These are phyloP conservation scores for Creolimax fragrantissima DNA, from an alignment of 78 protist genomes.

Conservation along the genomic window DNA sequence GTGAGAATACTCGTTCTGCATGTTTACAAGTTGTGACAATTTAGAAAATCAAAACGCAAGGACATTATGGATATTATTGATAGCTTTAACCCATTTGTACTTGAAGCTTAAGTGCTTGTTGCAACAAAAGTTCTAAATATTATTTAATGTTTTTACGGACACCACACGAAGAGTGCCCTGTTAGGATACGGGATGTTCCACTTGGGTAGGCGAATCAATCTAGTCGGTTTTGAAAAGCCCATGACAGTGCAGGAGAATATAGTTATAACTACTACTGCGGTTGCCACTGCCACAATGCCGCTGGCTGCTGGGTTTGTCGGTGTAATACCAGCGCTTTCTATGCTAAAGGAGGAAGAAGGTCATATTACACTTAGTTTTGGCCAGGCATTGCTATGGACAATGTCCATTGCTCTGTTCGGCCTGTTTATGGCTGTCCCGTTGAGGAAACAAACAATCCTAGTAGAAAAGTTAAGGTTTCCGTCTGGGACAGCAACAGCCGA, in stretches of 20 bases:
- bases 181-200: conserved; percentile 39
- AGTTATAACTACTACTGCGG: conserved; percentile 12
- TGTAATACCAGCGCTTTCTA: conserved; percentile 44
- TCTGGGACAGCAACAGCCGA: conserved; percentile 79
- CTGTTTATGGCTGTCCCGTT: conserved; percentile 73
- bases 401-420: conserved; percentile 64
- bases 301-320: conserved; percentile 53
- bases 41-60: too few species aligned
- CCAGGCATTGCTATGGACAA: conserved; percentile 38
- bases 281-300: conserved; percentile 70
- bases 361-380: background rate
- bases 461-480: conserved; percentile 71
- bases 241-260: conserved; percentile 47
- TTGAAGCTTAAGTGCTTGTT: too few species aligned
- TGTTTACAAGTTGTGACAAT: too few species aligned
- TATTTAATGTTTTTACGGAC: too few species aligned
- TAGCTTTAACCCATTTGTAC: too few species aligned
- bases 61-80: too few species aligned
- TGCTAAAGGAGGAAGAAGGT: conserved; percentile 11
- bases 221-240: background rate
- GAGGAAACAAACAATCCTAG: conserved; percentile 56
- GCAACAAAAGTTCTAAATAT: too few species aligned
- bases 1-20: too few species aligned
- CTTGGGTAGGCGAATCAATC: background rate
- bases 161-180: too few species aligned